Base-by-base conservation (phyloP, 805 yeast species). In the Saccharomyces kudriavzevii region DNA sequence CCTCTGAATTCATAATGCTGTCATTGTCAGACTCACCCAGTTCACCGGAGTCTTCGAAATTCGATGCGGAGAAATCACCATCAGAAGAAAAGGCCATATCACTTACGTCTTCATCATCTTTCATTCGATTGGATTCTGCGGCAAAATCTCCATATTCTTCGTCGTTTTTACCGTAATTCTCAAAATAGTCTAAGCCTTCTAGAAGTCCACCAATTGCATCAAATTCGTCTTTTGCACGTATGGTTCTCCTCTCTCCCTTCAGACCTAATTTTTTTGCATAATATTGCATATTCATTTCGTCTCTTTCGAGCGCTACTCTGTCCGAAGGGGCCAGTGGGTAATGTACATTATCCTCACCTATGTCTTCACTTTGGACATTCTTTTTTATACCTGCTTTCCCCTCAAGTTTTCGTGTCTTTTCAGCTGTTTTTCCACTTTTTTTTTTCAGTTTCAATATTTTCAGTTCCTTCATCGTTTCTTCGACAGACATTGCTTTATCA, bases 251-350 rank as follows among this genome's bases (percentile, higher is more conserved):
- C 52, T 76, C 77, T 0, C 82, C 80, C 58, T 82, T 82, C 60
- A 87, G 67, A 1, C 95, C 95, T 9, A 91, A 74, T 62, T 87
- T 84, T 57, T 85, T 85, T 3, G 97, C 91, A 67, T 89, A 91
- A 64, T 85, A 89, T 46, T 78, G 81, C 70, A 87, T 83, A 52
- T 91, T 96, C 53, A 81, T 84, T 55, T 88, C 95, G 59, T 87
- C 95, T 57, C 78, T 76, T 49, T 72, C 70, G 59, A 79, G 63
- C 31, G 77, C 69, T 5, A 78, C 80, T 40, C 74, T 73, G 40
- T 82, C 83, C 3, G 75, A 74, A 1, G 79, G 73, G 5, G 74
- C 69, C 58, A 61, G 57, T 49, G 61, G 66, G 55, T 56, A 68
- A 43, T 55, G 54, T n/a, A 51, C 56, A 30, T 54, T 56, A 46